Conservation (phyloP, 257 asterid genomes). For the Solanum gracilifrons region DNA sequence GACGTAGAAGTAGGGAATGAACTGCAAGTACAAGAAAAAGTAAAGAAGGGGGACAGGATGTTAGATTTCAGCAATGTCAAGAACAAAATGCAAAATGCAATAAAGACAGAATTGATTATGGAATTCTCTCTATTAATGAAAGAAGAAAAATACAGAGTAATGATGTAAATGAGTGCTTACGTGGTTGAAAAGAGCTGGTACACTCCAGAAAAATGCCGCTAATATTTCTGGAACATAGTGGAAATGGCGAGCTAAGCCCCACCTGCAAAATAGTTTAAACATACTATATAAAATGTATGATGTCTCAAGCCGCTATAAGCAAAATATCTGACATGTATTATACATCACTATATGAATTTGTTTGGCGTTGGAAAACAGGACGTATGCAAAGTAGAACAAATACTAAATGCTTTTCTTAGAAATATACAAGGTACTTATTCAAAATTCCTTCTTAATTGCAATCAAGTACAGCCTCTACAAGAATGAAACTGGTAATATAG, state of each 20-base stretch:
- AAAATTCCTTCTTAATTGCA: background rate
- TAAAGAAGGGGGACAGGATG: background rate
- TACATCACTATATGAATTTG: background rate
- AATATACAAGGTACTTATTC: background rate
- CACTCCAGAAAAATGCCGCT: conserved; percentile 89
- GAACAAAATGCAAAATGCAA: background rate
- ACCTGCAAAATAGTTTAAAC: conserved; percentile 32
- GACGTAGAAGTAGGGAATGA: conserved; percentile 88
- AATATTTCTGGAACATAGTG: conserved; percentile 90
- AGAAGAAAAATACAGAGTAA: background rate
- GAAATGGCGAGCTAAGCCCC: conserved; percentile 98
- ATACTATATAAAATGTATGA: background rate
- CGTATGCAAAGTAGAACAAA: background rate
- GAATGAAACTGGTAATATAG: background rate
- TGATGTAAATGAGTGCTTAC: conserved; percentile 25
- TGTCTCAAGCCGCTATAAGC: background rate
- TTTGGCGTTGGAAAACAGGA: background rate
- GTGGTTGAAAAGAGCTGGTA: conserved; percentile 81
- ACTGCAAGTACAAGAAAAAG: conserved; percentile 32
- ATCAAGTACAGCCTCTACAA: background rate
- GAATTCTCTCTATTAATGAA: background rate
- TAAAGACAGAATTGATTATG: background rate
- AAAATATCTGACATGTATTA: background rate
- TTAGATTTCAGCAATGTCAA: background rate
- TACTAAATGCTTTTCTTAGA: background rate